These are phyloP conservation scores for Tubosaeta brunneosetosa DNA, from an alignment of 768 basidiomycete genomes.

Conservation along the genomic window DNA sequence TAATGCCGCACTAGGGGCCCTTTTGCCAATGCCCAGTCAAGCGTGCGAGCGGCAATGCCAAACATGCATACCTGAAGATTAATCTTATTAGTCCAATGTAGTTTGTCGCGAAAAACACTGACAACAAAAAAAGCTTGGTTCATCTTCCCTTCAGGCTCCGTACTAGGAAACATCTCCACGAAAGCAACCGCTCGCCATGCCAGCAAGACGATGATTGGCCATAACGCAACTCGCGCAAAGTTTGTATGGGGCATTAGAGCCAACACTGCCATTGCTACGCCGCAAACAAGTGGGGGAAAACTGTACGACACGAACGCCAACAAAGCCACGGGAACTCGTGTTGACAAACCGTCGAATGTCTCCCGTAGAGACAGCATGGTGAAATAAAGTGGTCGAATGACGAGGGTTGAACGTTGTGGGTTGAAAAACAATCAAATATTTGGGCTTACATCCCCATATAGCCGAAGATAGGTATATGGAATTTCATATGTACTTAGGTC, in stretches of 20 bases:
- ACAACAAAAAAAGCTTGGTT: slow-evolving; percentile 12
- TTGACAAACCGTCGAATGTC: slow-evolving; percentile 4
- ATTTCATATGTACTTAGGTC: too few relatives aligned
- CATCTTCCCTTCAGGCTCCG: not conserved
- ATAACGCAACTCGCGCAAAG: slow-evolving; percentile 39
- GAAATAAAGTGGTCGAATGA: not conserved
- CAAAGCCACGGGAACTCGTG: slow-evolving; percentile 24
- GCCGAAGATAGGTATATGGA: too few relatives aligned
- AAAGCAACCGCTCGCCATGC: slow-evolving; percentile 36
- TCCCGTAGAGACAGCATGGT: not conserved
- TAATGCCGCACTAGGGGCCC: too few relatives aligned
- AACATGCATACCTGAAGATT: slow-evolving; percentile 5
- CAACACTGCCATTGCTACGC: slow-evolving; percentile 46
- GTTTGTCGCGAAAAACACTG: not conserved
- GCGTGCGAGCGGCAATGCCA: not conserved
- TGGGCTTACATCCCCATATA: too few relatives aligned
- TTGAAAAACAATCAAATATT: too few relatives aligned
- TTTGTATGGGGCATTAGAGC: slow-evolving; percentile 44
- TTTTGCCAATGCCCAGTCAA: slow-evolving; percentile 8
- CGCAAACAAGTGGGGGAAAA: slow-evolving; percentile 40
- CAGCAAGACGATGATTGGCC: slow-evolving; percentile 42
- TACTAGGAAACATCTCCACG: slow-evolving; percentile 10
- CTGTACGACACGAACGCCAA: slow-evolving; percentile 34
- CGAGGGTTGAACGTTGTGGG: too few relatives aligned
- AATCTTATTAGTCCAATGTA: not conserved